Evolutionary conservation across 179 eudicot species (phyloP), one percentile per base, ranked within the genome.

Genomic region (Actinidia arguta): DNA sequence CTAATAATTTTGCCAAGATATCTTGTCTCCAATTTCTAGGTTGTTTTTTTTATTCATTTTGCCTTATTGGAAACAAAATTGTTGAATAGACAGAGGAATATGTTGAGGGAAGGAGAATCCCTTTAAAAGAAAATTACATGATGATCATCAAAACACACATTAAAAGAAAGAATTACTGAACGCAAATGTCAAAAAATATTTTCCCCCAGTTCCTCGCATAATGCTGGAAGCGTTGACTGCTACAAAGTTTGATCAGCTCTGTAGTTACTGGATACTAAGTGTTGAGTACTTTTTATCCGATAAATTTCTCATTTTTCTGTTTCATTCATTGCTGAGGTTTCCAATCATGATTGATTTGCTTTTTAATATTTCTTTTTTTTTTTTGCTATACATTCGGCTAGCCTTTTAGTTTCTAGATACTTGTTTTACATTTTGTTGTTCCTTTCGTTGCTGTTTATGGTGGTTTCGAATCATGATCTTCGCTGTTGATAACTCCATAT

Each of bases 331-430:
- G 25, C 22, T 31, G 1, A 44, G 44, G 20, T 46, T 47, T 52
- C 52, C 51, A 70, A n/a, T 70, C 52, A 20, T 8, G 52, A 46
- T 46, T 47, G 39, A 22, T 47, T 70, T 70, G 27, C 55, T 1
- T 70, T 70, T 42, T 69, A 6, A 8, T 9, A 44, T 44, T 46
- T 27, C 36, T 42, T 25, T 46, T 42, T 70, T 42, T 70, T 5
- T 2, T 18, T 22, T 16, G 54, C 44, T 67, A 5, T 36, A 36
- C 14, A 67, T 22, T 64, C 8, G 47, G 31, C 8, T 46, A 67
- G 72, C 72, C 39, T 47, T 67, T 67, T 14, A 67, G 47, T 39
- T 67, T 67, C 72, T 47, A 16, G 54, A 70, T 70, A 70, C 44
- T 70, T 46, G 39, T 14, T 64, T 63, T 5, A 12, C 27, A 64